Percentiles rank a stretch among this genome's conserved stretches.
These are phyloP conservation scores for Sphaerostilbella broomeana DNA, from an alignment of 2,329 filamentous ascomycete genomes.

Conservation along the genomic window DNA sequence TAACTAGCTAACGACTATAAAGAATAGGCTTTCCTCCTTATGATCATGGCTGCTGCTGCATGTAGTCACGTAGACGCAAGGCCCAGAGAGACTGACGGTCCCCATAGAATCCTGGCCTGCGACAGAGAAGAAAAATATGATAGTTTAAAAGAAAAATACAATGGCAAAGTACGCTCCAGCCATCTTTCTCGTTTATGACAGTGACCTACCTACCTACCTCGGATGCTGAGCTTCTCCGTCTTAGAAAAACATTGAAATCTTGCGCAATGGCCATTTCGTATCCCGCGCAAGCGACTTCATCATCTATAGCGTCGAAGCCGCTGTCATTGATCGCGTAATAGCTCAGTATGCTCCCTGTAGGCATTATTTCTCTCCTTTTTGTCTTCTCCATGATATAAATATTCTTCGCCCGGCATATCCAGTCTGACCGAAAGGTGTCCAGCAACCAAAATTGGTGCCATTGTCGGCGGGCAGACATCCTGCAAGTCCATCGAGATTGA, in stretches of 20 bases:
- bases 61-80: slow-evolving; percentile 1
- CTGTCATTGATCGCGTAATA: slow-evolving; percentile 80
- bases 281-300: slow-evolving; percentile 97
- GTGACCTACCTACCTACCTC: slow-evolving; percentile 18
- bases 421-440: no score
- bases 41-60: no score
- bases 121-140: slow-evolving; percentile 87
- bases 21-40: background rate
- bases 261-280: slow-evolving; percentile 90
- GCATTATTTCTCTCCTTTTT: slow-evolving; percentile 17
- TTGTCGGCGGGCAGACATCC: slow-evolving; percentile 95
- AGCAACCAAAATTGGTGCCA: slow-evolving; percentile 93
- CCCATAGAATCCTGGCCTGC: slow-evolving; percentile 80
- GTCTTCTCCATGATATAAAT: slow-evolving; percentile 5
- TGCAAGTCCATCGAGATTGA: slow-evolving; percentile 96
- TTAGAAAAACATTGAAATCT: slow-evolving; percentile 74
- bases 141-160: slow-evolving; percentile 71
- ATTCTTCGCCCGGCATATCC: slow-evolving; percentile 33
- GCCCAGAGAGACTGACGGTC: slow-evolving; percentile 21
- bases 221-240: slow-evolving; percentile 42
- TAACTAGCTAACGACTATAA: slow-evolving; percentile 7
- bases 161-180: slow-evolving; percentile 63
- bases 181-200: background rate
- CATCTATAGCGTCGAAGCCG: slow-evolving; percentile 96
- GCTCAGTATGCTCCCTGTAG: slow-evolving; percentile 86